These are phyloP conservation scores for Septoria linicola DNA, from an alignment of 2,329 filamentous ascomycete species.

Conservation along the genomic window DNA sequence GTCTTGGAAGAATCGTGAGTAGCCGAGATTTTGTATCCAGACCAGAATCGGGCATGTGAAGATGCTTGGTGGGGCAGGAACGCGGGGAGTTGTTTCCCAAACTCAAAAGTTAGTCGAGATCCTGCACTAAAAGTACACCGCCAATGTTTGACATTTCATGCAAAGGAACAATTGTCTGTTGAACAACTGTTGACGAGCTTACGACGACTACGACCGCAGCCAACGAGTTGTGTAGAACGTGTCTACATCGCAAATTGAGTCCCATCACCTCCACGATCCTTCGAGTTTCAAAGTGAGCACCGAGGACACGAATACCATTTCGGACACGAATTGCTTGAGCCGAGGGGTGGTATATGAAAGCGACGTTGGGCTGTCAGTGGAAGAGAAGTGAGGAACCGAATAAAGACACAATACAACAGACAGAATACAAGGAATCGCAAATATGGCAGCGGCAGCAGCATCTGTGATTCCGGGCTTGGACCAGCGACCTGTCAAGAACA, in stretches of 20 bases:
- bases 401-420: not conserved
- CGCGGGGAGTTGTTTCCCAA: slow-evolving; percentile 5
- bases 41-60: slow-evolving; percentile 1
- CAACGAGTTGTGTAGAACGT: not conserved
- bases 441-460: slow-evolving; percentile 42
- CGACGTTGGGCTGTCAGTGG: not conserved
- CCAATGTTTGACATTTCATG: slow-evolving; percentile 1
- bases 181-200: not conserved
- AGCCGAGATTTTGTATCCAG: no score
- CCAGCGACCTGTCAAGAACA: slow-evolving; percentile 85
- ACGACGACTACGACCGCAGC: not conserved
- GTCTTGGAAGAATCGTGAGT: no score
- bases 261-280: not conserved
- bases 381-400: not conserved
- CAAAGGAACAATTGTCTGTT: not conserved
- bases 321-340: slow-evolving; percentile 5
- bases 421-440: not conserved
- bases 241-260: not conserved
- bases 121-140: slow-evolving; percentile 5
- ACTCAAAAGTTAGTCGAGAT: not conserved
- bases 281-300: not conserved
- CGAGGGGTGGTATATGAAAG: not conserved
- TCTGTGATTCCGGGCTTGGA: slow-evolving; percentile 69
- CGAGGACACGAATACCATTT: slow-evolving; percentile 2
- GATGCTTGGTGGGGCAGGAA: slow-evolving; percentile 3